These are phyloP conservation scores for Umbelopsis ramanniana DNA, from an alignment of 192 early-diverging fungal genomes.

Conservation along the genomic window DNA sequence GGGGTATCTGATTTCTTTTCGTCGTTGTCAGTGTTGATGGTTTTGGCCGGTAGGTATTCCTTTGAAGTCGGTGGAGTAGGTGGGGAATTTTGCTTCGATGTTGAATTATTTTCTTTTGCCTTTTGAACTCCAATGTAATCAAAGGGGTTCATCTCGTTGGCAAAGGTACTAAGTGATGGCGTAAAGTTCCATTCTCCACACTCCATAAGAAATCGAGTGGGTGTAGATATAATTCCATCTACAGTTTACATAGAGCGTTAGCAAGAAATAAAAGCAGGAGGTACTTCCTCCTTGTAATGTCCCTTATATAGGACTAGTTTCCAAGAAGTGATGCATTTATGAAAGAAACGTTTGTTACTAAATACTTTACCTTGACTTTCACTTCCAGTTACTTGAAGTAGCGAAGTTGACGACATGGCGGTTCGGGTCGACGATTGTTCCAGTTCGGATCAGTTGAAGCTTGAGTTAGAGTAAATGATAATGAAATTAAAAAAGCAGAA, in stretches of 20 bases:
- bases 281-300: not conserved
- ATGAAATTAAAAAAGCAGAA: not conserved
- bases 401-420: not conserved
- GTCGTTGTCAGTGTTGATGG: not conserved
- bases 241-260: not conserved
- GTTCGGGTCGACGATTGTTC: not conserved
- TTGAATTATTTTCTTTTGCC: not conserved
- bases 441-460: not conserved
- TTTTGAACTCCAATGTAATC: constrained; percentile 25
- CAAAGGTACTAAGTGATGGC: constrained; percentile 19
- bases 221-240: constrained; percentile 27
- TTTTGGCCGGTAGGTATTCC: not conserved
- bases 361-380: constrained; percentile 12
- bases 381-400: constrained; percentile 12
- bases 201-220: constrained; percentile 37
- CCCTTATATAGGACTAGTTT: constrained; percentile 1
- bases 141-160: constrained; percentile 35
- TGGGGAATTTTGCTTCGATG: not conserved
- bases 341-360: not conserved
- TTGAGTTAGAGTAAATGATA: not conserved
- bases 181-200: constrained; percentile 38
- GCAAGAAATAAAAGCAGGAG: not conserved
- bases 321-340: not conserved
- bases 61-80: not conserved
- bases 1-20: not conserved